phyloP scores from a whole-genome alignment of 305 asterid species.

The Nicotiana rustica region DNA sequence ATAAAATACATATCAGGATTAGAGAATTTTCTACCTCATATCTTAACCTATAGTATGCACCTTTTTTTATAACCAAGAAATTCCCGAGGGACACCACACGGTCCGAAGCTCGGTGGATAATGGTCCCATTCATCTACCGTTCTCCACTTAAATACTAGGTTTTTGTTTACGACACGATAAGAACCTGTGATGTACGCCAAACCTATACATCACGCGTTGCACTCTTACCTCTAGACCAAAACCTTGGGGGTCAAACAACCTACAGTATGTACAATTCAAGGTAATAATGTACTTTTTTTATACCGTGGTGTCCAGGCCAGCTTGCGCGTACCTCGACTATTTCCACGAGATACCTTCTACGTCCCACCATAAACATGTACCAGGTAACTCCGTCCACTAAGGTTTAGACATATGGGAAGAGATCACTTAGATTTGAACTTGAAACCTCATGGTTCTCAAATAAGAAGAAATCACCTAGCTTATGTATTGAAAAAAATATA shows the following conservation, averaged over 20 bases:
- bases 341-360: too few species aligned
- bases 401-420: too few species aligned
- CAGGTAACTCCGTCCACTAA: too few species aligned
- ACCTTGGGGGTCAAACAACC: neutral
- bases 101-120: neutral
- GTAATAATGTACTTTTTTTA: neutral
- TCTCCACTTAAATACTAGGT: neutral
- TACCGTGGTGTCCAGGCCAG: too few species aligned
- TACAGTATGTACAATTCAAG: neutral
- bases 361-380: too few species aligned
- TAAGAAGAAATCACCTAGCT: too few species aligned
- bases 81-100: too few species aligned
- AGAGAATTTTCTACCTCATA: neutral
- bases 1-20: neutral
- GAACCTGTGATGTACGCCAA: neutral
- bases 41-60: neutral
- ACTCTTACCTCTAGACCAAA: neutral
- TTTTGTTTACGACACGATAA: neutral
- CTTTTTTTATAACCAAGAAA: neutral
- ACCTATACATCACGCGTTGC: neutral
- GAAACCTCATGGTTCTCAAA: too few species aligned
- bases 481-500: too few species aligned
- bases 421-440: too few species aligned
- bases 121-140: neutral
- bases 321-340: too few species aligned